Base-by-base conservation (phyloP, 768 basidiomycete species). In the Trametes cinnabarina region DNA sequence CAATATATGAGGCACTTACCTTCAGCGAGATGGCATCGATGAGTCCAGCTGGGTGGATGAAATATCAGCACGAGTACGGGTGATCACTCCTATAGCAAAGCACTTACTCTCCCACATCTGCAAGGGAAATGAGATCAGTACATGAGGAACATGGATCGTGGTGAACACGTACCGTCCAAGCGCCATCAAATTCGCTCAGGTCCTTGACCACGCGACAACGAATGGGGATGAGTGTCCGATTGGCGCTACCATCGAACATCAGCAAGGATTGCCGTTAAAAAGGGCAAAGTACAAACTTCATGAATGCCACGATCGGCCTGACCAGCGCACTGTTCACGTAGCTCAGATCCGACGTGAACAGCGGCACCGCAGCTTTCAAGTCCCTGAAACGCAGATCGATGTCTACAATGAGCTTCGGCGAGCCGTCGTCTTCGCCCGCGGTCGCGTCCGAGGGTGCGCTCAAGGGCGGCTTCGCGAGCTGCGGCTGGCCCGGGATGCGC, bases 251-350 rank as follows among this genome's bases (percentile, higher is more conserved):
- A 3, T 53, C 40, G 48, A 12, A 28, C 47, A 17, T 67, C 39
- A 70, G 62, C 47, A 60, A 40, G 42, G 50, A 55, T 47, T 50
- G 64, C 26, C n/a, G n/a, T n/a, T n/a, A n/a, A 49, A 41, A 26
- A 14, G 17, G 32, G 20, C 23, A 39, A 17, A 32, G 14, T 15
- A 78, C 87, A 58, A 65, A 95, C 94, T 97, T 97, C 86, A 98
- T 95, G 69, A 99, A 99, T 1, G 94, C 96, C 15, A 98, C 97
- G 61, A 99, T 98, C 3, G 97, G 95, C 65, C 97, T 72, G 46
- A 97, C 88, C 23, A 98, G 76, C 20, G 97, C 97, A 67, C 87
- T 91, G 66, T 96, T 97, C 60, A 92, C 88, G 67, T 96, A 92
- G 42, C 91, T 91, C 56, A 99, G 70, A 68, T 97, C 92, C 43